These are phyloP conservation scores for Pezicula carpinea DNA, from an alignment of 2,329 filamentous ascomycete species.

Conservation along the genomic window DNA sequence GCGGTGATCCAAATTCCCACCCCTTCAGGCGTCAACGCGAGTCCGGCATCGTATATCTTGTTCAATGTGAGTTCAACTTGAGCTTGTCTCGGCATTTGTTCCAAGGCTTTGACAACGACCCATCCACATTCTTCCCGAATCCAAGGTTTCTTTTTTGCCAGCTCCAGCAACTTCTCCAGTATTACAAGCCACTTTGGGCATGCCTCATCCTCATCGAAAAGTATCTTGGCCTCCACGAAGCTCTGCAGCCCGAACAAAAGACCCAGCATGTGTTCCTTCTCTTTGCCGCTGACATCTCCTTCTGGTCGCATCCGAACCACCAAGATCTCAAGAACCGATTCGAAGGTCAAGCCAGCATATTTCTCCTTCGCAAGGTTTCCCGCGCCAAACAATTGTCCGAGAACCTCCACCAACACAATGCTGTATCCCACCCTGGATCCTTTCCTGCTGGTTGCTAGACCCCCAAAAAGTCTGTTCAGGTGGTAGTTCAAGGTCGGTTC, in stretches of 20 bases:
- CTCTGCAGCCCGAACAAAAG: constrained; percentile 83
- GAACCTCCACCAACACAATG: constrained; percentile 76
- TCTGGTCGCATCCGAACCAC: constrained; percentile 50
- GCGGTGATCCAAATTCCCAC: constrained; percentile 82
- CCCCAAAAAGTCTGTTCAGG: constrained; percentile 70
- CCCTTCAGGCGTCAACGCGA: constrained; percentile 80
- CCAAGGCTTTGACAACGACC: constrained; percentile 70
- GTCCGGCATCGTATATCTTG: constrained; percentile 56
- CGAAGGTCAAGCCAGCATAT: constrained; percentile 51
- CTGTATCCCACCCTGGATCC: constrained; percentile 86
- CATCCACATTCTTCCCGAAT: constrained; percentile 82
- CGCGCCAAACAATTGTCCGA: constrained; percentile 63
- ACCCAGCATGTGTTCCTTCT: constrained; percentile 80
- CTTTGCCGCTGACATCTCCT: constrained; percentile 58
- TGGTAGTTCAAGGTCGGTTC: constrained; percentile 53
- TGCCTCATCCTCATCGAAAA: constrained; percentile 50
- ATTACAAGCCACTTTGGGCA: constrained; percentile 56
- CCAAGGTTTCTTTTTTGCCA: constrained; percentile 82
- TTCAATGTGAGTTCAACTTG: constrained; percentile 59
- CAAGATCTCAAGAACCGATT: constrained; percentile 48
- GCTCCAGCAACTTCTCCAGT: constrained; percentile 66
- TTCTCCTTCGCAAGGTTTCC: constrained; percentile 37
- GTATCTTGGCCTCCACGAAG: constrained; percentile 72
- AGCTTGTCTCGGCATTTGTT: constrained; percentile 46
- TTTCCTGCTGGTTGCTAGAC: constrained; percentile 85